phyloP scores from a whole-genome alignment of 495 filamentous ascomycete genomes.

The Sporormia fimetaria region DNA sequence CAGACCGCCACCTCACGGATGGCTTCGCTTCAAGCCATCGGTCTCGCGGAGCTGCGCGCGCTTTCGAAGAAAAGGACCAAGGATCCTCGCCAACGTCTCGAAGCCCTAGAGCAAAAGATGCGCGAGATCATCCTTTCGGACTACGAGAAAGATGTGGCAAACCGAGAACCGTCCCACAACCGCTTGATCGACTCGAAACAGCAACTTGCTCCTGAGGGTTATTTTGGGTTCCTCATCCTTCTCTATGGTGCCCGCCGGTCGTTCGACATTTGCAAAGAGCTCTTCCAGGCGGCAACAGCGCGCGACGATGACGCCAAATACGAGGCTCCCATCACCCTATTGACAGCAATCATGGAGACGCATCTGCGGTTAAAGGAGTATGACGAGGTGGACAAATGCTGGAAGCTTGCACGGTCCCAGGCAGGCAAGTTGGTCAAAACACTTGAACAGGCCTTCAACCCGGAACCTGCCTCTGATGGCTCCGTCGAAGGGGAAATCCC shows the following conservation, averaged over 20 bases:
- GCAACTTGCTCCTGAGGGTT: conserved; percentile 36
- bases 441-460: conserved; percentile 4
- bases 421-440: conserved; percentile 39
- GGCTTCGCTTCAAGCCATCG: conserved; percentile 36
- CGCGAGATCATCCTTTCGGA: conserved; percentile 17
- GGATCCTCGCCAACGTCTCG: conserved; percentile 2
- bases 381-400: conserved; percentile 50
- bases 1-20: conserved; percentile 38
- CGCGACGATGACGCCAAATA: conserved; percentile 19
- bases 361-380: conserved; percentile 45
- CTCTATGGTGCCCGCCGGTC: conserved; percentile 48
- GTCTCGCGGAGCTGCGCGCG: conserved; percentile 9
- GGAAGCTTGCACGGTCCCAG: conserved; percentile 48
- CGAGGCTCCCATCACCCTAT: conserved; percentile 43
- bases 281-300: conserved; percentile 38
- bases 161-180: conserved; percentile 26
- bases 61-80: background rate
- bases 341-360: conserved; percentile 54
- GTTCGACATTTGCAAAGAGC: conserved; percentile 41
- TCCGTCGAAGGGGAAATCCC: background rate
- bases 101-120: conserved; percentile 15
- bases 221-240: conserved; percentile 51
- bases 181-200: conserved; percentile 20
- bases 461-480: conserved; percentile 1
- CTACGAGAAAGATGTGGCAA: conserved; percentile 28